A percentile compares a stretch with the other conserved stretches of the same genome.
Evolutionary conservation across 345 rosid genomes (phyloP).

Genomic region (Hypericum perforatum): DNA sequence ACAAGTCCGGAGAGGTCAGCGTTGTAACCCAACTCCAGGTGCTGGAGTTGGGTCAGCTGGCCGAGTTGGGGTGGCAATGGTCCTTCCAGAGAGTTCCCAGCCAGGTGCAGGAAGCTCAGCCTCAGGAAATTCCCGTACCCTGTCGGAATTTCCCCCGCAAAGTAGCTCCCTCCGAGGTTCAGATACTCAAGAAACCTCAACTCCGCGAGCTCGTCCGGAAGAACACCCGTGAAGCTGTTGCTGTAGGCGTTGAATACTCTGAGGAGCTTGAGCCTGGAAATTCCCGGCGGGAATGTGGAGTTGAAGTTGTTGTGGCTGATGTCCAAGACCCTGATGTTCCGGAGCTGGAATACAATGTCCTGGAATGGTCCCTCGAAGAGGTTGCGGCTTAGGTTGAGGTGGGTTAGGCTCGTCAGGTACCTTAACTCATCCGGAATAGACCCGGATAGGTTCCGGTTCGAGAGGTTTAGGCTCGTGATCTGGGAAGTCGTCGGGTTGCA

Average conservation of each 20-base stretch:
- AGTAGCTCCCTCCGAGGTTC: conserved; percentile 95
- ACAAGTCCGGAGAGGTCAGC: conserved; percentile 35
- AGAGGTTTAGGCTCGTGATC: conserved; percentile 66
- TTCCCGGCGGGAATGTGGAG: conserved; percentile 60
- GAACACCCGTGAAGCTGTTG: conserved; percentile 59
- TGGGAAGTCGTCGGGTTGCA: conserved; percentile 47
- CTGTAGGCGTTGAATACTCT: conserved; percentile 63
- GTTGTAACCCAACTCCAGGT: conserved; percentile 77
- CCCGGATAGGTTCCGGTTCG: conserved; percentile 65
- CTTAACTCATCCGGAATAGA: conserved; percentile 48
- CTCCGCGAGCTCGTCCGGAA: conserved; percentile 44
- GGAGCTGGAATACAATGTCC: conserved; percentile 43
- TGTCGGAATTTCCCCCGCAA: conserved; percentile 60
- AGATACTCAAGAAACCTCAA: conserved; percentile 62
- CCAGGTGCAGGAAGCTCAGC: conserved; percentile 44
- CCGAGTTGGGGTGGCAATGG: conserved; percentile 58
- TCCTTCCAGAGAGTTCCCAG: conserved; percentile 68
- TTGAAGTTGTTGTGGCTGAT: conserved; percentile 75
- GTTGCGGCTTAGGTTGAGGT: conserved; percentile 68
- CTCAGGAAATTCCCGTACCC: conserved; percentile 47
- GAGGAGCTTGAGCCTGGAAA: conserved; percentile 65
- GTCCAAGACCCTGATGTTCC: conserved; percentile 53
- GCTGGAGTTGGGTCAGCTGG: conserved; percentile 44
- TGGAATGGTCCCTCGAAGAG: conserved; percentile 49
- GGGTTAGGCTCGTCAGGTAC: conserved; percentile 41